Evolutionary conservation across 345 rosid genomes (phyloP).

Genomic region (Bruguiera parviflora): DNA sequence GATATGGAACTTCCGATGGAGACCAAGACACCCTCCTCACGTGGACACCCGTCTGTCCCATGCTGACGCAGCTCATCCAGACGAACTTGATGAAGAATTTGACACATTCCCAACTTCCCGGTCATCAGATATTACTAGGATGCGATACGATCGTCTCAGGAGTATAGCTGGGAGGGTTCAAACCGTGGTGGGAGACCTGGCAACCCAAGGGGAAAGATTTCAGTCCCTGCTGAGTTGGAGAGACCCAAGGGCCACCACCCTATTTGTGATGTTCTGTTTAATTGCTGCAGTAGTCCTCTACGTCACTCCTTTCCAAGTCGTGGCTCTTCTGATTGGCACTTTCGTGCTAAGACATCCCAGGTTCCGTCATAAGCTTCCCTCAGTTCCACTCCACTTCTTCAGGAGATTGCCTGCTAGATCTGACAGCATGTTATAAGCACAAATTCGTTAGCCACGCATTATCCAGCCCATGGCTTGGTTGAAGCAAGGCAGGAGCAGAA

Average conservation of each 20-base stretch:
- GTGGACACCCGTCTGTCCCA: slow-evolving; percentile 29
- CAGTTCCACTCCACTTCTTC: slow-evolving; percentile 30
- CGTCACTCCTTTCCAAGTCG: slow-evolving; percentile 31
- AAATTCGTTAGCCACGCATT: background rate
- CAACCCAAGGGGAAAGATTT: slow-evolving; percentile 33
- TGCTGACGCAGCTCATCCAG: slow-evolving; percentile 28
- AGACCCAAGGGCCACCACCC: slow-evolving; percentile 32
- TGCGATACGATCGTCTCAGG: slow-evolving; percentile 30
- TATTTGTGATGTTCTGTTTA: slow-evolving; percentile 28
- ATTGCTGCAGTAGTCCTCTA: slow-evolving; percentile 25
- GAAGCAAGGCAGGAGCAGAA: too few species aligned
- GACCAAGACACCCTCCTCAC: slow-evolving; percentile 28
- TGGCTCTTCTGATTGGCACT: slow-evolving; percentile 25
- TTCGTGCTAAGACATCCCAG: slow-evolving; percentile 27
- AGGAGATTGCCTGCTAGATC: slow-evolving; percentile 33
- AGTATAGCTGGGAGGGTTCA: slow-evolving; percentile 32
- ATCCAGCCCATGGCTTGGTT: too few species aligned
- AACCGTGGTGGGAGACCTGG: slow-evolving; percentile 30
- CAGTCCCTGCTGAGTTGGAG: slow-evolving; percentile 34
- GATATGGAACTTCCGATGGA: slow-evolving; percentile 29
- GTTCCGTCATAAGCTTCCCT: slow-evolving; percentile 34
- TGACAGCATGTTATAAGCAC: slow-evolving; percentile 27
- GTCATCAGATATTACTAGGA: slow-evolving; percentile 23
- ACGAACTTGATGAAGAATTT: slow-evolving; percentile 30
- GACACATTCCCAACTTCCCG: slow-evolving; percentile 28